Percentiles rank a stretch among this genome's conserved stretches.
Evolutionary conservation across 202 grass and related monocot species (phyloP).

Genomic region (Zoysia matrella): DNA sequence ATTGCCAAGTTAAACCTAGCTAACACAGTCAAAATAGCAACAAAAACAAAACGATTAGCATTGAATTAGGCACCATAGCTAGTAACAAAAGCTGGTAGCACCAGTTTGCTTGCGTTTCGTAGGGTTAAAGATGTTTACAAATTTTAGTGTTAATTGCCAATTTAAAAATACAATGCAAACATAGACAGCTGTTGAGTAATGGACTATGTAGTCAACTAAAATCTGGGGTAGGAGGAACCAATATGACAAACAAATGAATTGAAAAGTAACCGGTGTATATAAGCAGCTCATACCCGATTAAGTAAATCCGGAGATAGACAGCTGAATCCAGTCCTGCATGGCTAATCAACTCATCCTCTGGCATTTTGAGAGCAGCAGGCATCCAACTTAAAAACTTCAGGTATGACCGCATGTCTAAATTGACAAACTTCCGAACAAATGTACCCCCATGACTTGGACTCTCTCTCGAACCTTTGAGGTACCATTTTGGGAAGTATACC

Average conservation of each 20-base stretch:
- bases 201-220: neutral
- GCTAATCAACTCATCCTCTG: constrained; percentile 91
- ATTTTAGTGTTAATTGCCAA: no score
- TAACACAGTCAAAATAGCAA: no score
- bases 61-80: no score
- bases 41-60: no score
- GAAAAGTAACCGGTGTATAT: constrained; percentile 13
- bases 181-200: constrained; percentile 17
- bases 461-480: constrained; percentile 92
- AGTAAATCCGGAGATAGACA: constrained; percentile 96
- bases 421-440: constrained; percentile 86
- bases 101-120: no score
- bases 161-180: neutral
- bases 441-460: constrained; percentile 71
- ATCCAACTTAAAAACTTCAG: constrained; percentile 83
- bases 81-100: no score
- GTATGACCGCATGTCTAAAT: constrained; percentile 89
- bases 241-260: constrained; percentile 22
- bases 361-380: no score
- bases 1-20: no score
- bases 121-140: no score
- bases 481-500: no score
- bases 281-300: constrained; percentile 65
- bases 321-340: constrained; percentile 97
- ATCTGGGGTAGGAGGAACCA: constrained; percentile 11